phyloP scores from a whole-genome alignment of 1,284 basidiomycete genomes.

The Pseudozyma sp. region DNA sequence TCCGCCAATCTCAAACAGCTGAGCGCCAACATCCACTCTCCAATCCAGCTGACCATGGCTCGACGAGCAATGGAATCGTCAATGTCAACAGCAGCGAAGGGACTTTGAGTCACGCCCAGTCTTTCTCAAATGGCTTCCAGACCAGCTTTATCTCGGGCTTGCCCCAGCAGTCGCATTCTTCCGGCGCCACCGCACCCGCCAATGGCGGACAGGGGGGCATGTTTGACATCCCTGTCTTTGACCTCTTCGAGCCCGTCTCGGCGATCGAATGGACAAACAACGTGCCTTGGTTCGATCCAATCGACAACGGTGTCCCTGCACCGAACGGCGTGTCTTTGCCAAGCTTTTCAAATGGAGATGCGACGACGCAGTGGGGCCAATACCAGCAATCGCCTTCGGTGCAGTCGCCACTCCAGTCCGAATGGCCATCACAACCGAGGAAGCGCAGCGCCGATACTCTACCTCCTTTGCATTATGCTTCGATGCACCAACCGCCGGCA shows the following conservation, averaged over 20 bases:
- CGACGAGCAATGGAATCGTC: not conserved
- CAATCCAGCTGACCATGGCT: not conserved
- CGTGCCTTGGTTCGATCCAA: constrained; percentile 46
- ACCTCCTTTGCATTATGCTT: constrained; percentile 23
- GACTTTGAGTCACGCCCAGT: constrained; percentile 16
- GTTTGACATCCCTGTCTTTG: constrained; percentile 48
- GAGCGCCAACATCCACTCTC: not conserved
- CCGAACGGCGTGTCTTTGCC: constrained; percentile 4
- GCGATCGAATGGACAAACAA: constrained; percentile 45
- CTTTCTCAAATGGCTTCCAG: constrained; percentile 22
- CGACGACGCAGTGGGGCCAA: constrained; percentile 11
- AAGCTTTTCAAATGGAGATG: constrained; percentile 15
- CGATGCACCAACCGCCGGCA: constrained; percentile 8
- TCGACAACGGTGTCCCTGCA: constrained; percentile 13
- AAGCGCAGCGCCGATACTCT: constrained; percentile 20
- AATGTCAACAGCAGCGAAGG: constrained; percentile 1
- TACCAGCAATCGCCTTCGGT: not conserved
- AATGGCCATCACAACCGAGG: constrained; percentile 20
- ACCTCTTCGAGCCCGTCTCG: constrained; percentile 24
- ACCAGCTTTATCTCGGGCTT: constrained; percentile 18
- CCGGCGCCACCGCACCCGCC: not conserved
- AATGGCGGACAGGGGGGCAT: constrained; percentile 31
- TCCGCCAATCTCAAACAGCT: not conserved
- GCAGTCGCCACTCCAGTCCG: constrained; percentile 6
- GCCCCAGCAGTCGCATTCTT: constrained; percentile 10